Conservation (phyloP, 1,284 basidiomycete genomes). For the Lentinus polychrous region DNA sequence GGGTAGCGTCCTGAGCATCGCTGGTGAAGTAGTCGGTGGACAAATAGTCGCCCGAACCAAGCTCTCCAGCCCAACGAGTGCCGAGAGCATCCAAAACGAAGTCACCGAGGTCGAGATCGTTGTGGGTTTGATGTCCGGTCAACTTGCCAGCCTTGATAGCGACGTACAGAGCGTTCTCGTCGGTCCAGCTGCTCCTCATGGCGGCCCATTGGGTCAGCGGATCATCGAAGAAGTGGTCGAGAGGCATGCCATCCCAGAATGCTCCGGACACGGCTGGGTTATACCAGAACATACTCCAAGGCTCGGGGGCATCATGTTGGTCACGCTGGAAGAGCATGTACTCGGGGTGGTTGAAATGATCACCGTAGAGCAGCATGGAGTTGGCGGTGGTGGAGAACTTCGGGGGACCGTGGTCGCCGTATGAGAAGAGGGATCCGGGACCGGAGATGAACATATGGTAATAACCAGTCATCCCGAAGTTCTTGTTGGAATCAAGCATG, state of each 20-base stretch:
- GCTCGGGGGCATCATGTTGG: constrained; percentile 79
- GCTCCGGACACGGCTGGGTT: constrained; percentile 77
- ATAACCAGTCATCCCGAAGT: constrained; percentile 70
- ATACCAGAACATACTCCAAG: constrained; percentile 98
- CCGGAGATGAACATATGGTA: constrained; percentile 92
- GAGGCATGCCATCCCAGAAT: constrained; percentile 82
- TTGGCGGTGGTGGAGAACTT: constrained; percentile 86
- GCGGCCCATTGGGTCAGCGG: constrained; percentile 77
- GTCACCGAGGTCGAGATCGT: constrained; percentile 89
- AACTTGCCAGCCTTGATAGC: constrained; percentile 84
- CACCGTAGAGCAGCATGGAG: constrained; percentile 65
- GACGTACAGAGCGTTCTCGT: constrained; percentile 76
- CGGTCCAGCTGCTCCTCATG: constrained; percentile 92
- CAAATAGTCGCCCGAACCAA: constrained; percentile 84
- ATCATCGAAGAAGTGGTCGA: constrained; percentile 81
- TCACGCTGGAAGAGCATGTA: constrained; percentile 93
- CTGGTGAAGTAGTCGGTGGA: constrained; percentile 66
- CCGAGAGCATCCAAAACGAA: constrained; percentile 96
- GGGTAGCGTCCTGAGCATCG: constrained; percentile 57
- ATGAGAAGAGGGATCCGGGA: constrained; percentile 84
- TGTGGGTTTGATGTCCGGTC: constrained; percentile 84
- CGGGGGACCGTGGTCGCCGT: constrained; percentile 94
- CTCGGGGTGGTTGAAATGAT: constrained; percentile 59
- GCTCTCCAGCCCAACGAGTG: constrained; percentile 92
- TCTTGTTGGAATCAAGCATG: constrained; percentile 63